phyloP scores from a whole-genome alignment of 208 protist genomes.

The Novymonas esmeraldas region DNA sequence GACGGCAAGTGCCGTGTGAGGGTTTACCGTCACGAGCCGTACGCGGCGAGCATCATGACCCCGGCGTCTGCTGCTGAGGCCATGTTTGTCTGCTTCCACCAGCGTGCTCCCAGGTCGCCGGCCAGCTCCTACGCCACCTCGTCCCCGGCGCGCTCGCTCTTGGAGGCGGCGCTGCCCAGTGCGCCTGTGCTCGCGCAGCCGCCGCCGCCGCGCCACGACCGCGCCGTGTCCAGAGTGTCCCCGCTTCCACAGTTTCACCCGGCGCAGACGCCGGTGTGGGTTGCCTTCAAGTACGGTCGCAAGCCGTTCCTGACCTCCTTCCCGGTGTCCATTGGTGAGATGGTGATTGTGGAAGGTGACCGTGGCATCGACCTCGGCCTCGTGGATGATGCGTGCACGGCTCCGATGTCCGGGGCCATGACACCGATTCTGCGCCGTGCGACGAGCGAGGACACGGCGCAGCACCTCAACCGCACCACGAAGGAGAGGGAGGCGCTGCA shows the following conservation, averaged over 20 bases:
- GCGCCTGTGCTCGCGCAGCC: too few relatives aligned
- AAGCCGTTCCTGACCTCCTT: constrained; percentile 47
- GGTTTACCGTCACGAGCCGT: constrained; percentile 72
- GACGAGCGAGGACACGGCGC: constrained; percentile 39
- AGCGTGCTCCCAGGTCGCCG: constrained; percentile 10
- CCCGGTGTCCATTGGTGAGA: constrained; percentile 34
- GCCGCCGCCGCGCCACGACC: background rate
- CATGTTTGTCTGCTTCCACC: constrained; percentile 20
- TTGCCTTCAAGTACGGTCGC: constrained; percentile 82
- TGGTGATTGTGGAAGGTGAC: constrained; percentile 77
- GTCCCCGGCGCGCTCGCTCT: constrained; percentile 15
- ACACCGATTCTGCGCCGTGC: constrained; percentile 35
- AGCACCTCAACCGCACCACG: constrained; percentile 33
- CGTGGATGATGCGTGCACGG: constrained; percentile 37
- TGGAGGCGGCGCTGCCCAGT: constrained; percentile 15
- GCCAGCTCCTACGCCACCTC: constrained; percentile 8
- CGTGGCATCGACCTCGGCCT: constrained; percentile 74
- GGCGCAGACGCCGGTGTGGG: constrained; percentile 33
- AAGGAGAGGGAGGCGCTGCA: constrained; percentile 59
- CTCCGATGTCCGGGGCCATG: constrained; percentile 3
- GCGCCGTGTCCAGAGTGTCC: constrained; percentile 3
- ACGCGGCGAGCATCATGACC: constrained; percentile 46
- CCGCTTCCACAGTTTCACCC: constrained; percentile 10
- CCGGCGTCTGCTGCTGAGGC: constrained; percentile 24
- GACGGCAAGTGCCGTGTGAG: constrained; percentile 4